phyloP scores from a whole-genome alignment of 768 basidiomycete genomes.

The Auricularia sp. region DNA sequence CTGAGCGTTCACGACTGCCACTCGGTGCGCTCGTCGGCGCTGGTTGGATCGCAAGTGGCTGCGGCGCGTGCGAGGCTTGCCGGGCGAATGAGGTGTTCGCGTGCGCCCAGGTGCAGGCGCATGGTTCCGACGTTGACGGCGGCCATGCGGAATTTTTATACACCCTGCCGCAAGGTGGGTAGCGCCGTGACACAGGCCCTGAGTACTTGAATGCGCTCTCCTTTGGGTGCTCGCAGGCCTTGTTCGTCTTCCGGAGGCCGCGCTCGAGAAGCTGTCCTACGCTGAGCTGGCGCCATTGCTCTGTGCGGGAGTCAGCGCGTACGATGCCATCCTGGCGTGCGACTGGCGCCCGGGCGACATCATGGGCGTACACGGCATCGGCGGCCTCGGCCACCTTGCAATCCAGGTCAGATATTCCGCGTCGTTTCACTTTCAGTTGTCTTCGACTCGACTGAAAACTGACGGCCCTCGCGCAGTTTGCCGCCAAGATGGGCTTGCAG shows the following conservation, averaged over 20 bases:
- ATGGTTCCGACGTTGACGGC: conserved; percentile 10
- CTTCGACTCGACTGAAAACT: not conserved
- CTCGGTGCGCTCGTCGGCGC: conserved; percentile 22
- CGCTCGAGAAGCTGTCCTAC: conserved; percentile 13
- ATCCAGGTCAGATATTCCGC: conserved; percentile 11
- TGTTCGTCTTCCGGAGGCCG: conserved; percentile 14
- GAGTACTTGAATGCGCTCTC: not conserved
- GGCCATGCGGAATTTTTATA: conserved; percentile 12
- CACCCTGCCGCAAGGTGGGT: conserved; percentile 10
- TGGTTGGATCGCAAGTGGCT: conserved; percentile 21
- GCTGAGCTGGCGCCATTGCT: conserved; percentile 21
- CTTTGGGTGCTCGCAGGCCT: conserved; percentile 9
- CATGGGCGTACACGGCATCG: conserved; percentile 30
- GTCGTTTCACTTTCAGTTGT: not conserved
- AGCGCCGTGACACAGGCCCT: too few species aligned
- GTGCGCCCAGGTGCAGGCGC: conserved; percentile 15
- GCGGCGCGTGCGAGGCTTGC: conserved; percentile 16
- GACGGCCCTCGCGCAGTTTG: conserved; percentile 8
- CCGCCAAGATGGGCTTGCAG: conserved; percentile 26
- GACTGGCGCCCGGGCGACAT: conserved; percentile 21
- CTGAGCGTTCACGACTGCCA: conserved; percentile 11
- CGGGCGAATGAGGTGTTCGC: conserved; percentile 16
- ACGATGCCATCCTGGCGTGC: conserved; percentile 20
- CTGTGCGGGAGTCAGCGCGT: conserved; percentile 31
- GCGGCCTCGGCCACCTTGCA: conserved; percentile 25